These are phyloP conservation scores for Leccinum broughii DNA, from an alignment of 768 basidiomycete genomes.

Conservation along the genomic window DNA sequence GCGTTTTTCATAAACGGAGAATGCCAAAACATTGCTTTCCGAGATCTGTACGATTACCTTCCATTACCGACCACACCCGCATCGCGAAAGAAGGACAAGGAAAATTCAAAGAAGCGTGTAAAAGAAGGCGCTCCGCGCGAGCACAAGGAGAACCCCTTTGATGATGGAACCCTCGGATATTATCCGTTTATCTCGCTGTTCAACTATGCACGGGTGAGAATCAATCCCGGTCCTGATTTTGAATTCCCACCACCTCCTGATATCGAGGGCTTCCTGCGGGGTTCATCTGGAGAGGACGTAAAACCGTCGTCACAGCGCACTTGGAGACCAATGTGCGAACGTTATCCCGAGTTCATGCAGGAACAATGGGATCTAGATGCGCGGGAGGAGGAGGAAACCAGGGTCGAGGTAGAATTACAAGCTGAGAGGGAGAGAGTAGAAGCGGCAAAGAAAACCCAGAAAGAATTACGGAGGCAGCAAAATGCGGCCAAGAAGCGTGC, in stretches of 20 bases:
- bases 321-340: constrained; percentile 82
- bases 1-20: constrained; percentile 93
- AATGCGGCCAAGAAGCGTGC: constrained; percentile 53
- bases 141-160: constrained; percentile 81
- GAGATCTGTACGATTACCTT: constrained; percentile 86
- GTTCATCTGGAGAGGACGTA: constrained; percentile 34
- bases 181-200: constrained; percentile 94
- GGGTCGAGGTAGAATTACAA: constrained; percentile 41
- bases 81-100: constrained; percentile 60
- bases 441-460: constrained; percentile 39
- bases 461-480: constrained; percentile 50
- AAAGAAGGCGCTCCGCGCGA: constrained; percentile 66
- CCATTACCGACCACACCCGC: constrained; percentile 69
- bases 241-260: constrained; percentile 77
- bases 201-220: constrained; percentile 78
- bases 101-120: constrained; percentile 52
- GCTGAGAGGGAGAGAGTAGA: constrained; percentile 47
- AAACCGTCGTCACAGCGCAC: constrained; percentile 37
- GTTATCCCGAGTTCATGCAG: constrained; percentile 80
- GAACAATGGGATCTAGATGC: constrained; percentile 81
- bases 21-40: constrained; percentile 79
- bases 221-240: constrained; percentile 92
- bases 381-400: constrained; percentile 72
- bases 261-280: constrained; percentile 61
- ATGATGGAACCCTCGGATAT: constrained; percentile 95